Evolutionary conservation across 2,329 filamentous ascomycete genomes (phyloP).

Genomic region (Nigrospora osmanthi): DNA sequence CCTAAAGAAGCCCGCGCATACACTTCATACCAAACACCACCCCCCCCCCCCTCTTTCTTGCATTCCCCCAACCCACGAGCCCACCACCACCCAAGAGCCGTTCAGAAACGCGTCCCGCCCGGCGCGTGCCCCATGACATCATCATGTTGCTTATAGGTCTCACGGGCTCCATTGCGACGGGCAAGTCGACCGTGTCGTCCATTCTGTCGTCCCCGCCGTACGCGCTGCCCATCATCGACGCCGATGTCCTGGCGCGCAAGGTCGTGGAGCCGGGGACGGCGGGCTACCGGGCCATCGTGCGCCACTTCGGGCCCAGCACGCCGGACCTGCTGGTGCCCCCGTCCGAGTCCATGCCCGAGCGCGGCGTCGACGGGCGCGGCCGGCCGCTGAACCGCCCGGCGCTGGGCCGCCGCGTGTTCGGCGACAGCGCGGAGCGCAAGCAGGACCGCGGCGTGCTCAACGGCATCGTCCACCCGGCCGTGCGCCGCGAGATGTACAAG

Average conservation of each 20-base stretch:
- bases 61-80: no score
- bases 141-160: slow-evolving; percentile 89
- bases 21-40: no score
- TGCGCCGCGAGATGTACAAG: slow-evolving; percentile 74
- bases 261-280: slow-evolving; percentile 88
- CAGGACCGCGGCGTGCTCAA: slow-evolving; percentile 74
- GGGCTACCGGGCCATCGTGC: slow-evolving; percentile 76
- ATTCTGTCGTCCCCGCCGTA: slow-evolving; percentile 76
- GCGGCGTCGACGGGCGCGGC: slow-evolving; percentile 53
- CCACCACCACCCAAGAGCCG: no score
- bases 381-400: slow-evolving; percentile 78
- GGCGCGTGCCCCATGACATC: not conserved
- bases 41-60: no score
- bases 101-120: no score
- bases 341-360: slow-evolving; percentile 40
- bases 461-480: slow-evolving; percentile 85
- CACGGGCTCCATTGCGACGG: slow-evolving; percentile 94
- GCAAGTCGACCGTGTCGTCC: slow-evolving; percentile 90
- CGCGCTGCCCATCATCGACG: slow-evolving; percentile 85
- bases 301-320: slow-evolving; percentile 72
- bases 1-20: no score
- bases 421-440: slow-evolving; percentile 60
- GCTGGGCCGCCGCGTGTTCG: slow-evolving; percentile 81
- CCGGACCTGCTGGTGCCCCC: slow-evolving; percentile 72
- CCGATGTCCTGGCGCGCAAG: slow-evolving; percentile 83